These are phyloP conservation scores for Phytophthora palmivora DNA, from an alignment of 352 stramenopile species.

Conservation along the genomic window DNA sequence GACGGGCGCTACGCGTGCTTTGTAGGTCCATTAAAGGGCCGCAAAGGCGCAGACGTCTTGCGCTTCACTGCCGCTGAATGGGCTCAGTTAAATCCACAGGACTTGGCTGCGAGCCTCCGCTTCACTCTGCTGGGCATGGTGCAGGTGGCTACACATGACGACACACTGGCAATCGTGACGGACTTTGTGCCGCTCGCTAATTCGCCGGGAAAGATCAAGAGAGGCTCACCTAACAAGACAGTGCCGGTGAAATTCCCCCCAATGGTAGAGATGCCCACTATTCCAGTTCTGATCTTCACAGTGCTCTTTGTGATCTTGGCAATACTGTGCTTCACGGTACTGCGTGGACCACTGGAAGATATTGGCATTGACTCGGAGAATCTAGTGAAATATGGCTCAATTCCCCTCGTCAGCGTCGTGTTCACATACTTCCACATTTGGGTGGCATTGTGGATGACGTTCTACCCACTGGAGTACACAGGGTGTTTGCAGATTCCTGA, in stretches of 20 bases:
- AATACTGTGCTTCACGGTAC: constrained; percentile 81
- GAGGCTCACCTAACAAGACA: constrained; percentile 14
- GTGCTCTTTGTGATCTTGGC: constrained; percentile 60
- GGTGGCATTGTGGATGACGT: constrained; percentile 98
- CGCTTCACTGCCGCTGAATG: constrained; percentile 71
- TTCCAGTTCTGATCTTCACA: constrained; percentile 55
- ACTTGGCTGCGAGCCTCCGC: constrained; percentile 79
- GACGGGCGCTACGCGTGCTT: constrained; percentile 72
- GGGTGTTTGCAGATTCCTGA: constrained; percentile 89
- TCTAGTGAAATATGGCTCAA: constrained; percentile 84
- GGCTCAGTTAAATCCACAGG: constrained; percentile 58
- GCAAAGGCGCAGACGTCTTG: constrained; percentile 72
- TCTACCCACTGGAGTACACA: constrained; percentile 95
- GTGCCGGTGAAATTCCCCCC: constrained; percentile 81
- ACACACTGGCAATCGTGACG: constrained; percentile 75
- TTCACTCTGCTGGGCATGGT: constrained; percentile 90
- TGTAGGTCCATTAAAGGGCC: constrained; percentile 54
- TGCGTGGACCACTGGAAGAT: constrained; percentile 62
- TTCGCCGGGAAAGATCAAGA: constrained; percentile 28
- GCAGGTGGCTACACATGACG: constrained; percentile 74
- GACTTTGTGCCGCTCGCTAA: constrained; percentile 68
- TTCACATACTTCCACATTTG: constrained; percentile 97
- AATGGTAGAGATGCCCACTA: constrained; percentile 80
- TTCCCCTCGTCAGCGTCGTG: constrained; percentile 85
- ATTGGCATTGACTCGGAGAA: constrained; percentile 64